These are phyloP conservation scores for Hymenoscyphus fraxineus DNA, from an alignment of 2,329 filamentous ascomycete genomes.

Conservation along the genomic window DNA sequence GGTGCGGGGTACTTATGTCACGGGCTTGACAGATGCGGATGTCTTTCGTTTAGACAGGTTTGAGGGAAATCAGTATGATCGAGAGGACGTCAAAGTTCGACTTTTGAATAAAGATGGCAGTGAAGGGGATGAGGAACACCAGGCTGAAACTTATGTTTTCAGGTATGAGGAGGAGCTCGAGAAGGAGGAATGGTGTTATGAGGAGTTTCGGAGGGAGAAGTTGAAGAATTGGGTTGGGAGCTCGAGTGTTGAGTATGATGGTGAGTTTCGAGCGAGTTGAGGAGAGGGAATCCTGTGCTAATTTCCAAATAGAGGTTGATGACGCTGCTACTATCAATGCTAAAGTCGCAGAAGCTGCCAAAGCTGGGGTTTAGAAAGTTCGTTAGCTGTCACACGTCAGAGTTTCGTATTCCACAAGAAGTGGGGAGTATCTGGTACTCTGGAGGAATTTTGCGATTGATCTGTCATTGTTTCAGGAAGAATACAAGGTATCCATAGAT, in stretches of 20 bases:
- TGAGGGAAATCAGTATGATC: conserved; percentile 72
- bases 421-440: not conserved
- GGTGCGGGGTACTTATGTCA: conserved; percentile 73
- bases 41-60: conserved; percentile 74
- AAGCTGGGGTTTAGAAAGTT: not conserved
- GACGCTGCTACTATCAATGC: not conserved
- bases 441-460: not conserved
- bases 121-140: conserved; percentile 18
- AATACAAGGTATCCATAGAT: conserved; percentile 1
- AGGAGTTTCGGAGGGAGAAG: conserved; percentile 75
- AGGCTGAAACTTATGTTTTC: conserved; percentile 64
- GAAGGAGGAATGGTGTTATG: conserved; percentile 80
- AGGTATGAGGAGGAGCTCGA: conserved; percentile 53
- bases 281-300: not conserved
- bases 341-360: not conserved
- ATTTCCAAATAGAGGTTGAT: not conserved
- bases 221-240: conserved; percentile 45
- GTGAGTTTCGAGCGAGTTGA: conserved; percentile 16
- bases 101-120: conserved; percentile 34
- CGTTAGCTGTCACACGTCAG: not conserved
- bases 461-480: not conserved
- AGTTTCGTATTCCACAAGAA: not conserved
- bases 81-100: conserved; percentile 53
- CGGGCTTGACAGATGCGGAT: conserved; percentile 74
- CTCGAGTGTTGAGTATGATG: conserved; percentile 26